A percentile compares a stretch with the other conserved stretches of the same genome.
Evolutionary conservation across 2,329 filamentous ascomycete genomes (phyloP).

Genomic region (Cladosporium sp.): DNA sequence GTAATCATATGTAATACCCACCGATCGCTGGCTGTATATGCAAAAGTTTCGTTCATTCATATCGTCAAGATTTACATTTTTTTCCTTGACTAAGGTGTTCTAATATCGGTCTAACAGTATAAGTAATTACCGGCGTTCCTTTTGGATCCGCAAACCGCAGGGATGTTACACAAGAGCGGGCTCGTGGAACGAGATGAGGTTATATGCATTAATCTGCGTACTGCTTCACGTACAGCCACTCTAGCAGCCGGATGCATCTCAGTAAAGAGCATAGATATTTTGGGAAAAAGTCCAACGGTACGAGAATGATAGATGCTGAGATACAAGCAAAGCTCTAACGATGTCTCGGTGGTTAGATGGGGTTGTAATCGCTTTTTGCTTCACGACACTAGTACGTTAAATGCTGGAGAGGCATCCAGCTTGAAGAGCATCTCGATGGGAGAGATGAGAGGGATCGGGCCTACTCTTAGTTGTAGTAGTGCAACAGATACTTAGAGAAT

Average conservation of each 20-base stretch:
- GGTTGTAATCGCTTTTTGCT: neutral
- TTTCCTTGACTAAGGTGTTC: neutral
- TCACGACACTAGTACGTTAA: neutral
- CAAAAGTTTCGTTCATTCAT: neutral
- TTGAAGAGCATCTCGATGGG: neutral
- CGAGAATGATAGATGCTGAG: neutral
- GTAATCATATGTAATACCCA: neutral
- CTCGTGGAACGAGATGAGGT: neutral
- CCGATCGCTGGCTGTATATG: neutral
- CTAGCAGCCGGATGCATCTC: neutral
- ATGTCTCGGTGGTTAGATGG: neutral
- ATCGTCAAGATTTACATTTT: neutral
- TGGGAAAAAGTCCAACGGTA: neutral
- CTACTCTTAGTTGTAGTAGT: neutral
- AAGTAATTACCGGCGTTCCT: neutral
- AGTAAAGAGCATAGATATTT: neutral
- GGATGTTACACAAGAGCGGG: neutral
- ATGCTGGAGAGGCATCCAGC: neutral
- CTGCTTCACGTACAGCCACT: too few species aligned
- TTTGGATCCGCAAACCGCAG: neutral
- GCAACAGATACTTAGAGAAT: neutral
- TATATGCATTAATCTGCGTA: neutral
- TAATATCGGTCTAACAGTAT: neutral
- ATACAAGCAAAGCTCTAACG: neutral
- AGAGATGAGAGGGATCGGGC: neutral